These are phyloP conservation scores for Quercus dentata DNA, from an alignment of 306 rosid genomes.

Conservation along the genomic window DNA sequence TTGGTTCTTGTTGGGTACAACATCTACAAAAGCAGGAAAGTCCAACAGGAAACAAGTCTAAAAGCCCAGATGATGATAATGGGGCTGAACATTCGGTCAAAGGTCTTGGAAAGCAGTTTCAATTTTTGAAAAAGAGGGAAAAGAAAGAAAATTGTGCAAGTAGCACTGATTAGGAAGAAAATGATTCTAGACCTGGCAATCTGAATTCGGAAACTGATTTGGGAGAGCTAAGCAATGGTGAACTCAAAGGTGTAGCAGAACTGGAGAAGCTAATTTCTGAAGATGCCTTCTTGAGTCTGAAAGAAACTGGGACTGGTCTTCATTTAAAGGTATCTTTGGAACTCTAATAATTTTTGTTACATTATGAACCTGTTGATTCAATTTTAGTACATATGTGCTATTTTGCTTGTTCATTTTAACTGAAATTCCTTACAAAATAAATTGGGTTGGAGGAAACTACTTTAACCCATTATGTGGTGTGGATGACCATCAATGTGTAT, in stretches of 20 bases:
- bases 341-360: conserved; percentile 5
- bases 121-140: conserved; percentile 77
- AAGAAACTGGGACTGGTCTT: conserved; percentile 78
- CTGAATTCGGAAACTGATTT: conserved; percentile 17
- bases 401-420: not conserved
- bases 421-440: not conserved
- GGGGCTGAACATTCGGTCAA: conserved; percentile 61
- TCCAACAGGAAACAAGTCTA: conserved; percentile 34
- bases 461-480: too few species aligned
- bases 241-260: conserved; percentile 31
- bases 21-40: conserved; percentile 79
- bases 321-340: conserved; percentile 66
- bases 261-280: conserved; percentile 60
- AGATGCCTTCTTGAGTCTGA: conserved; percentile 62
- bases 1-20: conserved; percentile 93
- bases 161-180: conserved; percentile 38
- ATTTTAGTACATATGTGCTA: not conserved
- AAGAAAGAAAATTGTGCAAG: conserved; percentile 34
- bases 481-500: too few species aligned
- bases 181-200: conserved; percentile 20
- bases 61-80: conserved; percentile 20
- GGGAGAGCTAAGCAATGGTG: conserved; percentile 40
- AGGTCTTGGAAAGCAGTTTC: conserved; percentile 90
- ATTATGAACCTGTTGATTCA: not conserved
- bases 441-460: too few species aligned